Conservation (phyloP, 495 filamentous ascomycete genomes). For the Aspergillus carlsbadensis region DNA sequence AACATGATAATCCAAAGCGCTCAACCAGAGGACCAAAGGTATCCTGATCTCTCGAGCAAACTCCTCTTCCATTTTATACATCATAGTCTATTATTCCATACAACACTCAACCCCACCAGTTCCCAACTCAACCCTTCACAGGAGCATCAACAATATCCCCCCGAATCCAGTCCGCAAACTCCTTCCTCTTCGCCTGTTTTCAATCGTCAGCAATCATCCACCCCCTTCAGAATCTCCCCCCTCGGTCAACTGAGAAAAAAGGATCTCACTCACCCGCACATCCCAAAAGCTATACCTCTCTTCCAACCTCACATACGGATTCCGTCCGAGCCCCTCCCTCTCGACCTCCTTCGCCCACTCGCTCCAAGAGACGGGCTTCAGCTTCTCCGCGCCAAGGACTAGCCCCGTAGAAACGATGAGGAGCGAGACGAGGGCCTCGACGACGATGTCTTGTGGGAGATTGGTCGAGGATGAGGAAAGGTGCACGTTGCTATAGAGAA, state of each 20-base stretch:
- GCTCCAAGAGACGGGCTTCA: constrained; percentile 77
- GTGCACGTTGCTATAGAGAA: constrained; percentile 59
- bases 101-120: not conserved
- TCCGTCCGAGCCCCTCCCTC: constrained; percentile 55
- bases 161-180: constrained; percentile 74
- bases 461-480: constrained; percentile 47
- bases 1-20: no score
- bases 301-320: constrained; percentile 53
- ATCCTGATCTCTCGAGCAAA: not conserved
- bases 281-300: constrained; percentile 67
- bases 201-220: constrained; percentile 7
- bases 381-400: constrained; percentile 64
- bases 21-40: no score
- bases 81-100: not conserved
- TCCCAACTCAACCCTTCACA: constrained; percentile 18
- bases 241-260: constrained; percentile 17
- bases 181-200: constrained; percentile 66
- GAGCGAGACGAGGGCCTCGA: constrained; percentile 63
- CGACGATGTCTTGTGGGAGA: constrained; percentile 70
- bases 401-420: constrained; percentile 67
- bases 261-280: constrained; percentile 56
- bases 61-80: not conserved
- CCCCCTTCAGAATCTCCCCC: no score
- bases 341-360: constrained; percentile 84
- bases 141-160: constrained; percentile 28